Evolutionary conservation across 2,329 filamentous ascomycete species (phyloP), one percentile per base, ranked within the genome.

Genomic region (Aspergillus carbonarius): DNA sequence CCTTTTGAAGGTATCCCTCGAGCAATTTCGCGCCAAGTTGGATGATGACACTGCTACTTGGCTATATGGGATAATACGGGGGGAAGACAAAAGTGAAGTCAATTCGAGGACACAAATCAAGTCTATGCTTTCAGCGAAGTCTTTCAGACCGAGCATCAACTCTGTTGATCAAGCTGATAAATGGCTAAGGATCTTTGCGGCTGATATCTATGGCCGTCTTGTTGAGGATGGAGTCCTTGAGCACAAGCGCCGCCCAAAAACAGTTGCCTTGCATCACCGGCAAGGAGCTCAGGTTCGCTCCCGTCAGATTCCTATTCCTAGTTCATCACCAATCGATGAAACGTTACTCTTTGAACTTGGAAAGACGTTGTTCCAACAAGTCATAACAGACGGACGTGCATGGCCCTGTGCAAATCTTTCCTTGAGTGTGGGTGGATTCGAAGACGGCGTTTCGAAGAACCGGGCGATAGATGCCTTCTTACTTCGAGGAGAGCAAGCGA

Each of bases 101-200:
- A 97, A 92, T 69, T 85, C 92, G 27, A 83, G 93, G 53, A 96
- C 92, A 1, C 91, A 95, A 69, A 96, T 97, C 79, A 97, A 98
- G 74, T 95, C 90, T 15, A 98, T 99, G 93, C 81, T 98, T 13
- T 97, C 92, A 1, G 93, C 95, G 18, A 99, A 99, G 72, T 96
- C 92, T 0, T 99, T 99, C 70, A 84, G 91, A 25, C 95, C 95
- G 0, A 86, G 83, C 57, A 93, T 98, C 71, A 90, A 87, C 65
- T 88, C 82, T 2, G 78, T 85, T 17, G 91, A 95, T 20, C 91
- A 96, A 72, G 93, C 88, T 1, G 80, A 85, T 23, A 88, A 87
- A 60, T 99, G 95, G 95, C 80, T 99, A 39, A 84, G 88, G 10
- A 97, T 99, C 55, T 98, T 98, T 72, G 87, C 85, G 4, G 91